phyloP scores from a whole-genome alignment of 192 early-diverging fungal genomes.

The Thoreauomyces humboldtii region DNA sequence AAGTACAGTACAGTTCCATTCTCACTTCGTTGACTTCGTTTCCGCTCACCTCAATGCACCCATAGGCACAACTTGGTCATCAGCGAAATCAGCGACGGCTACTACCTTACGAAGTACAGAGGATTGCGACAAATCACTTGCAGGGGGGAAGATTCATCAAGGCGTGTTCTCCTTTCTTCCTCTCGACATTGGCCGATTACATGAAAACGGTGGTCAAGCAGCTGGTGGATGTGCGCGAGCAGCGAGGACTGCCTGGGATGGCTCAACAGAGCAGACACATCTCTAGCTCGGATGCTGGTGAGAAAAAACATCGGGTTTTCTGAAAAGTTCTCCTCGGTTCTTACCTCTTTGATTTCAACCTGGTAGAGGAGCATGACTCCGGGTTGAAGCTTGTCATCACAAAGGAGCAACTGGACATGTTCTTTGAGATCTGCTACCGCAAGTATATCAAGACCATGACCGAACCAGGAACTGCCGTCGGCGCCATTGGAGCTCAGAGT shows the following conservation, averaged over 20 bases:
- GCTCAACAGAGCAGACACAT: neutral
- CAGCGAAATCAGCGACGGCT: constrained; percentile 37
- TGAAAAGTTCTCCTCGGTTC: no score
- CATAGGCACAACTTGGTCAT: constrained; percentile 11
- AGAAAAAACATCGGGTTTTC: neutral
- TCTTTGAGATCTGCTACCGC: constrained; percentile 71
- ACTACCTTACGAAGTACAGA: constrained; percentile 64
- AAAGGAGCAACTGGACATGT: constrained; percentile 65
- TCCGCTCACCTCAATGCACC: neutral
- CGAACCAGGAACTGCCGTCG: constrained; percentile 93
- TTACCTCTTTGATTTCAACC: no score
- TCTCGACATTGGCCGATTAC: constrained; percentile 57
- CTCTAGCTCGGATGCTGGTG: no score
- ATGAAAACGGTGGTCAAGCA: constrained; percentile 49
- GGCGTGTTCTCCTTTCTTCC: constrained; percentile 60
- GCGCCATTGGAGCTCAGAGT: constrained; percentile 93
- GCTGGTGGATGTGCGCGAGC: constrained; percentile 57
- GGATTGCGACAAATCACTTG: constrained; percentile 50
- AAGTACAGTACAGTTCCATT: no score
- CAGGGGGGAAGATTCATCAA: constrained; percentile 48
- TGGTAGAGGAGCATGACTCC: neutral
- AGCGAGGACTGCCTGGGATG: constrained; percentile 40
- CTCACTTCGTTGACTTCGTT: neutral
- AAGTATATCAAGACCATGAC: constrained; percentile 91
- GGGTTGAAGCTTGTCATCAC: constrained; percentile 60